Conservation (phyloP, 352 stramenopile species). For the Phytophthora lateralis region DNA sequence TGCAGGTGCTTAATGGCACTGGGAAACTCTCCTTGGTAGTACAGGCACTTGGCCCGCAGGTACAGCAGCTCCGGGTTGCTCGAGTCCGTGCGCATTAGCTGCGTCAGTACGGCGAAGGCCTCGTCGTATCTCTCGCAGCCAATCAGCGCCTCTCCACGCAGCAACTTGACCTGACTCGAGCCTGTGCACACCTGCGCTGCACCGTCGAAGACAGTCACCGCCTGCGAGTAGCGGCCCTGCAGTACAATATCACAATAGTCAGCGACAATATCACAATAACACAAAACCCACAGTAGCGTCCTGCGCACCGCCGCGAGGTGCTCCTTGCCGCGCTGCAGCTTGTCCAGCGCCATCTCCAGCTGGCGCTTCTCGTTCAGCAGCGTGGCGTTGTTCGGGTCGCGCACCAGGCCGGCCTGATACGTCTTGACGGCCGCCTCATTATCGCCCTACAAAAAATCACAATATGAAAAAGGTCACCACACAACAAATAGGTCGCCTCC, state of each 20-base stretch:
- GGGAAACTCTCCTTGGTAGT: constrained; percentile 93
- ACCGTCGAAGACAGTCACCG: constrained; percentile 73
- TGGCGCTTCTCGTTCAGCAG: constrained; percentile 77
- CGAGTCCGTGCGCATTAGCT: constrained; percentile 86
- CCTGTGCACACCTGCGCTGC: constrained; percentile 72
- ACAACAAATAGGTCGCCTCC: background rate
- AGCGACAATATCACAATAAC: background rate
- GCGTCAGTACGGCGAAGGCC: constrained; percentile 79
- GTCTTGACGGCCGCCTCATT: constrained; percentile 76
- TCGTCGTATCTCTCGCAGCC: constrained; percentile 83
- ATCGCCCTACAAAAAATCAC: constrained; percentile 52
- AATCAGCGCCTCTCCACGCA: constrained; percentile 76
- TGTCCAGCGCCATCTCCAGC: constrained; percentile 84
- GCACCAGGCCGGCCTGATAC: constrained; percentile 70
- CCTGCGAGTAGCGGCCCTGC: constrained; percentile 71
- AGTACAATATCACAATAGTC: constrained; percentile 7
- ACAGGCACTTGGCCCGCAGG: constrained; percentile 88
- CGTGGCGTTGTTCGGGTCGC: constrained; percentile 80
- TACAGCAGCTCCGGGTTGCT: constrained; percentile 87
- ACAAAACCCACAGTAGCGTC: background rate
- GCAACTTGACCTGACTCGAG: constrained; percentile 72
- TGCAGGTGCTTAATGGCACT: constrained; percentile 94
- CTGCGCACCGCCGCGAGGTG: constrained; percentile 63
- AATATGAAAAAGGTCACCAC: background rate
- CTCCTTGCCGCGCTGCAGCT: constrained; percentile 72